Evolutionary conservation across 192 early-diverging fungal species (phyloP), one percentile per base, ranked within the genome.

Genomic region (Coemansia sp.): DNA sequence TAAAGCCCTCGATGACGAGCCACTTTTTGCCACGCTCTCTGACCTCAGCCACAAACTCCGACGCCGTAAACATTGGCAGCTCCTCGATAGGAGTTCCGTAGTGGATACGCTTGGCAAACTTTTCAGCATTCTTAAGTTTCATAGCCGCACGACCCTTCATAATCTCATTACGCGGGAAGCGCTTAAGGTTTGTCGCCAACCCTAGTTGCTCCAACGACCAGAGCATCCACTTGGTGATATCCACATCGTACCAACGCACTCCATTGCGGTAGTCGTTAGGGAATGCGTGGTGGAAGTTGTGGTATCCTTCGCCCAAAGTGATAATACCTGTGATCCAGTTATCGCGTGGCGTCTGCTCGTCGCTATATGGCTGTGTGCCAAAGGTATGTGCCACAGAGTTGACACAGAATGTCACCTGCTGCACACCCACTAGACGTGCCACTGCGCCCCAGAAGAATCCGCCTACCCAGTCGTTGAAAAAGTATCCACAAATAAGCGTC

Each of bases 271-370:
- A 94, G 80, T 94, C 93, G 70, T 90, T 87, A 47, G 93, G 93
- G 84, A 93, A 94, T 73, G 93, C 87, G 78, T 94, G 93, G 72
- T 94, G 93, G 84, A 91, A 92, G 82, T 94, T 94, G 86, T 94
- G 93, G 78, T 93, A 92, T 12, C 92, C 93, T 70, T 94, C 93
- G 65, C 93, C 92, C 67, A 92, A 54, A 6, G 93, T 94, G 54
- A 91, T 87, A 3, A 95, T 72, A 42, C 92, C 92, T 9, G 92
- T 92, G 49, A 94, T 78, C 77, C 91, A 90, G 74, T 94, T 93
- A 73, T 93, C 92, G 57, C 91, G 87, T 11, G 93, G 93, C 4
- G 94, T 93, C 70, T 91, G 86, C 47, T 88, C 86, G 74, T 95
- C 93, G 77, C 95, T 94, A 72, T 90, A 95, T 15, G 90, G 84